Evolutionary conservation across 1,139 yeast species (phyloP).

Genomic region (Martiniozyma asiatica): DNA sequence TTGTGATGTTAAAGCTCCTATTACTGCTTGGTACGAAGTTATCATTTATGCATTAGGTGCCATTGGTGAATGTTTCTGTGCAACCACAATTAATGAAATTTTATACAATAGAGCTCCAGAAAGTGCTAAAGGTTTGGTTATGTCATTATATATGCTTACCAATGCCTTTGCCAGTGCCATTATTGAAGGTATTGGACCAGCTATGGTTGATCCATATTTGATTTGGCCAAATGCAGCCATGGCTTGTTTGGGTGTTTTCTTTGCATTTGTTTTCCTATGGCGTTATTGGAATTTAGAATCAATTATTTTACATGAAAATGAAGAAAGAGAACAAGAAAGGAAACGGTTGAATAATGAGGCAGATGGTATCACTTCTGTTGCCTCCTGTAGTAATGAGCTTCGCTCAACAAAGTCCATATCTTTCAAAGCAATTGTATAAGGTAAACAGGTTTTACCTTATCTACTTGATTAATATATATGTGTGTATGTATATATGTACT

Average conservation of each 20-base stretch:
- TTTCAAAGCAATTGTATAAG: too few species aligned
- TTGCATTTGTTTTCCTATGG: conserved; percentile 30
- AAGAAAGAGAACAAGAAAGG: conserved; percentile 10
- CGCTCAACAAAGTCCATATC: too few species aligned
- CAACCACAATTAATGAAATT: conserved; percentile 51
- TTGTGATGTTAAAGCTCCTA: conserved; percentile 34
- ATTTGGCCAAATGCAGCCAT: conserved; percentile 42
- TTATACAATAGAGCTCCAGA: conserved; percentile 64
- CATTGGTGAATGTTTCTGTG: conserved; percentile 55
- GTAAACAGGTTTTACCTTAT: too few species aligned
- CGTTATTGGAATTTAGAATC: conserved; percentile 41
- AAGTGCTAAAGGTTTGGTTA: conserved; percentile 52
- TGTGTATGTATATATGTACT: too few species aligned
- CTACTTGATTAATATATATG: too few species aligned
- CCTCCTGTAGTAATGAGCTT: too few species aligned
- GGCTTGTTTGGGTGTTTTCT: conserved; percentile 32
- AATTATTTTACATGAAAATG: conserved; percentile 31
- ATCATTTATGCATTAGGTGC: conserved; percentile 42
- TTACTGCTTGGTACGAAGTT: conserved; percentile 43
- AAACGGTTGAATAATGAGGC: too few species aligned
- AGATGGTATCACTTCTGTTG: too few species aligned
- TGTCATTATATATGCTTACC: conserved; percentile 51
- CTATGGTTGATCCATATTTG: conserved; percentile 39
- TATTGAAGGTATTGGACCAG: conserved; percentile 40
- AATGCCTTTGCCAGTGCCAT: conserved; percentile 49